Evolutionary conservation across 345 rosid genomes (phyloP).

Genomic region (Eutrema japonicum): DNA sequence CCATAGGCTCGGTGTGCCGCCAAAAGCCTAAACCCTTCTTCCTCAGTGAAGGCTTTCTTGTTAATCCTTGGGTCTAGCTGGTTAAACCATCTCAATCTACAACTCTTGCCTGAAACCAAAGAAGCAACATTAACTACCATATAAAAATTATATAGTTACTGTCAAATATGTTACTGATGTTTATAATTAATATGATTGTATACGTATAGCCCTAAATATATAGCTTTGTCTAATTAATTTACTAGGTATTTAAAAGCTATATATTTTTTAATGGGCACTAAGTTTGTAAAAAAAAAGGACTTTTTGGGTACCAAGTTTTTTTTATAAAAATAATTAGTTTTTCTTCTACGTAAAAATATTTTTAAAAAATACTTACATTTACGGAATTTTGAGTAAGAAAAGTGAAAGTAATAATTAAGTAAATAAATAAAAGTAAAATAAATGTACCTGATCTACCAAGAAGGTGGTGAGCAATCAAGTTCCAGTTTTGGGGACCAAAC

Average conservation of each 20-base stretch:
- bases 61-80: conserved; percentile 96
- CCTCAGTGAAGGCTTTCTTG: conserved; percentile 82
- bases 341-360: background rate
- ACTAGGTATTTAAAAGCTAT: background rate
- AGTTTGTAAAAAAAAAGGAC: background rate
- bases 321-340: background rate
- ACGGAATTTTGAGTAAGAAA: background rate
- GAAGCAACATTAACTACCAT: conserved; percentile 19
- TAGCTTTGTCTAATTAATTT: background rate
- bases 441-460: conserved; percentile 87
- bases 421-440: conserved; percentile 5
- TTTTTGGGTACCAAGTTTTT: background rate
- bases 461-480: conserved; percentile 83
- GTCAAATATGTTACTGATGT: conserved; percentile 12
- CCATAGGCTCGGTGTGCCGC: conserved; percentile 86
- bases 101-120: conserved; percentile 77
- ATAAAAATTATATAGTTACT: conserved; percentile 9
- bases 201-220: background rate
- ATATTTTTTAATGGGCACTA: background rate
- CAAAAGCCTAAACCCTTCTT: conserved; percentile 88
- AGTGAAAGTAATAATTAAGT: background rate
- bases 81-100: conserved; percentile 97
- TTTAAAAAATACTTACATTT: background rate
- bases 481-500: conserved; percentile 97
- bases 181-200: background rate